phyloP scores from a whole-genome alignment of 1,284 basidiomycete species.

The Baeospora myosura region DNA sequence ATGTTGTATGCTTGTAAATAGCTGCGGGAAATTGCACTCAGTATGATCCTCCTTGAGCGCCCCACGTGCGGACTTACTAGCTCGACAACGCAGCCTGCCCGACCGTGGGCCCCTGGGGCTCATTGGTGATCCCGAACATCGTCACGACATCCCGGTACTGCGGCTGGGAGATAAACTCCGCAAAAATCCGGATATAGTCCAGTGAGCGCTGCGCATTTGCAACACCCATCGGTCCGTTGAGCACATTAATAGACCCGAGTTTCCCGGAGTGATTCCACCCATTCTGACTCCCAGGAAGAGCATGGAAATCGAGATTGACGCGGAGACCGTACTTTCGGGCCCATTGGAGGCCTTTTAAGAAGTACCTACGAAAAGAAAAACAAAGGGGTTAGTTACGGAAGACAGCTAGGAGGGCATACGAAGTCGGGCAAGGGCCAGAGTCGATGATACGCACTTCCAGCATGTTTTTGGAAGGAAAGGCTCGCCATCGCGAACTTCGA shows the following conservation, averaged over 20 bases:
- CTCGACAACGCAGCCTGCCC: constrained; percentile 43
- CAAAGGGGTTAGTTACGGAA: constrained; percentile 20
- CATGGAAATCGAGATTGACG: constrained; percentile 80
- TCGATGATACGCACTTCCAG: constrained; percentile 57
- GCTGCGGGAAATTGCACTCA: too few species aligned
- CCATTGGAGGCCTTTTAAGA: constrained; percentile 73
- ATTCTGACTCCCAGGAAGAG: constrained; percentile 73
- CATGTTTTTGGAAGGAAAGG: constrained; percentile 71
- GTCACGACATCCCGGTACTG: constrained; percentile 78
- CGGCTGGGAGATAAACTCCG: constrained; percentile 89
- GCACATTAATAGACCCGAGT: constrained; percentile 61
- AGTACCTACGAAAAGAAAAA: constrained; percentile 43
- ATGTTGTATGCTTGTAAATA: constrained; percentile 70
- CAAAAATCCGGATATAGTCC: constrained; percentile 80
- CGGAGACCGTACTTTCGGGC: constrained; percentile 85
- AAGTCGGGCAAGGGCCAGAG: neutral
- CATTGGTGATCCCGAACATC: constrained; percentile 80
- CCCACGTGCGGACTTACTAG: constrained; percentile 59
- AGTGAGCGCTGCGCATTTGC: constrained; percentile 88
- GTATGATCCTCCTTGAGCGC: constrained; percentile 11
- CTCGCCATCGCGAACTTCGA: constrained; percentile 69
- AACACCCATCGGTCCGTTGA: constrained; percentile 58
- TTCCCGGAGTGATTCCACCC: constrained; percentile 79
- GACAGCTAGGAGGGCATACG: neutral
- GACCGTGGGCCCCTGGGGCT: constrained; percentile 53